phyloP scores from a whole-genome alignment of 148 eudicot genomes.

The Cornus controversa region DNA sequence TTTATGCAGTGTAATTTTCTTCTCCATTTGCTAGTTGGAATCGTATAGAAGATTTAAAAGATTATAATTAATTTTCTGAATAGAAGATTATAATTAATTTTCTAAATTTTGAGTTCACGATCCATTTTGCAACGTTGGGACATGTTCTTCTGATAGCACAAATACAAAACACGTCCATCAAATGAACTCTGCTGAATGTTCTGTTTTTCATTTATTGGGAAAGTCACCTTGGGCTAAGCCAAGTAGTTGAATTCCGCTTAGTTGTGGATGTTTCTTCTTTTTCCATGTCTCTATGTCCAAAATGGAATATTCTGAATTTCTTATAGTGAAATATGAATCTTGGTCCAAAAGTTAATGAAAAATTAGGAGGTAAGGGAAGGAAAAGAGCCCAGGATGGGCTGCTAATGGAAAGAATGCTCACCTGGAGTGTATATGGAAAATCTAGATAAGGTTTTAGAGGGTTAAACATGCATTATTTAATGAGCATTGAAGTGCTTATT shows the following conservation, averaged over 20 bases:
- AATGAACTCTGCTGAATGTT: not conserved
- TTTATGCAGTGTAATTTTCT: not conserved
- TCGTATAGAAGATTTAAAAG: not conserved
- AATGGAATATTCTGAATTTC: no score
- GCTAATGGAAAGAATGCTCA: not conserved
- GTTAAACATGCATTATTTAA: not conserved
- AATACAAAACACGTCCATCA: no score
- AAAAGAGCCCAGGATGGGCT: not conserved
- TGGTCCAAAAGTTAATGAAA: not conserved
- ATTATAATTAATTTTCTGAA: no score
- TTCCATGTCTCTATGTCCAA: not conserved
- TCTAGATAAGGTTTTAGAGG: not conserved
- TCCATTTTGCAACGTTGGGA: not conserved
- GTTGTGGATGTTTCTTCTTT: not conserved
- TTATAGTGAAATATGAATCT: not conserved
- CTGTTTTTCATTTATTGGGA: not conserved
- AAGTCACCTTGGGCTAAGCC: not conserved
- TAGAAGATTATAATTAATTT: no score
- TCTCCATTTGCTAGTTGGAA: not conserved
- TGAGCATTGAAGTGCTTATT: not conserved
- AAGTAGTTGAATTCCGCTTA: not conserved
- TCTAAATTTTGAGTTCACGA: not conserved
- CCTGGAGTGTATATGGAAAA: not conserved
- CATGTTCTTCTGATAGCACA: not conserved
- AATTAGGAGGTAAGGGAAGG: not conserved